A percentile compares a stretch with the other conserved stretches of the same genome.
These are phyloP conservation scores for Dalbergia cochinchinensis DNA, from an alignment of 306 rosid genomes.

Conservation along the genomic window DNA sequence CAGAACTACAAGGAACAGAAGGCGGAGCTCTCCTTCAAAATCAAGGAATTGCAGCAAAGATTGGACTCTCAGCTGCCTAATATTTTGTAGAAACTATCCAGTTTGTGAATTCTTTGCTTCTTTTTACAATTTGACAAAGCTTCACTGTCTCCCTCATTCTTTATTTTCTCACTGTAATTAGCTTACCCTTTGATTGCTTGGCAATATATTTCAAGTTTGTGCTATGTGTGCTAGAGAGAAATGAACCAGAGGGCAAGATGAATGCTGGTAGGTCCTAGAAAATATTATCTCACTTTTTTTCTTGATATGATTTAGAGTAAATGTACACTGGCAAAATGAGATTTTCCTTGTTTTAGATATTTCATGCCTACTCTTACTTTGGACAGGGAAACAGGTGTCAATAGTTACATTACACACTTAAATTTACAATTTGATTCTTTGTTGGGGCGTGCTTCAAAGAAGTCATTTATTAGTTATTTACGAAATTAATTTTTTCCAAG, in stretches of 20 bases:
- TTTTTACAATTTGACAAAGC: constrained; percentile 43
- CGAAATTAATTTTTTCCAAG: not conserved
- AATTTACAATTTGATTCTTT: not conserved
- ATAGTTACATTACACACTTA: not conserved
- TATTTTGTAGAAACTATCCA: constrained; percentile 75
- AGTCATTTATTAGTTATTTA: not conserved
- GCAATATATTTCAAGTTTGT: constrained; percentile 42
- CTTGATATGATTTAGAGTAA: not conserved
- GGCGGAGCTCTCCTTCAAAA: constrained; percentile 73
- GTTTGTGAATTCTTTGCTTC: constrained; percentile 68
- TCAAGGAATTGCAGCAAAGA: constrained; percentile 88
- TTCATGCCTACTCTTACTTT: not conserved
- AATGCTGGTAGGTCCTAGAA: constrained; percentile 43
- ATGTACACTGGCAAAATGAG: constrained; percentile 16
- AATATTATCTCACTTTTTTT: not conserved
- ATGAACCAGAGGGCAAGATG: constrained; percentile 39
- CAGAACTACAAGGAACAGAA: constrained; percentile 94
- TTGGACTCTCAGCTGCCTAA: constrained; percentile 90
- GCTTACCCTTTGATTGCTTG: constrained; percentile 51
- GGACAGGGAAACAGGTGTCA: not conserved
- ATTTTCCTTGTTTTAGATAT: not conserved
- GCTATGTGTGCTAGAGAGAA: constrained; percentile 46
- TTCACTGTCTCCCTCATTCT: constrained; percentile 53
- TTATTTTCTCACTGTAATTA: constrained; percentile 58
- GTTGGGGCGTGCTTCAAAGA: not conserved